These are phyloP conservation scores for Apiospora aurea DNA, from an alignment of 2,329 filamentous ascomycete genomes.

Conservation along the genomic window DNA sequence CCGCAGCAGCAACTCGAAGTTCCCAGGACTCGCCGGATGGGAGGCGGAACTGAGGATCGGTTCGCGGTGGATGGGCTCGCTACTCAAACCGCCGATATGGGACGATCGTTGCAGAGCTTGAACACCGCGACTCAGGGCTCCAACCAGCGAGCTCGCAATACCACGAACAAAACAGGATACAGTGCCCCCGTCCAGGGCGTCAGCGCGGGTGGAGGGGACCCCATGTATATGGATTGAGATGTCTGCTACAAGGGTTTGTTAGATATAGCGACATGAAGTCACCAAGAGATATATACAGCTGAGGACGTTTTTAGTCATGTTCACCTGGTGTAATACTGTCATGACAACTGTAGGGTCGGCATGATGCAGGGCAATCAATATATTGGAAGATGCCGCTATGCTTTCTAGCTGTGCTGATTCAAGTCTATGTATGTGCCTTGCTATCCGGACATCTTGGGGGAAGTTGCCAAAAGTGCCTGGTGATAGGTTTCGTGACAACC, in stretches of 20 bases:
- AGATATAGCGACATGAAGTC: not conserved
- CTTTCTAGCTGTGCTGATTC: not conserved
- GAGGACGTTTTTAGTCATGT: not conserved
- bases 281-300: not conserved
- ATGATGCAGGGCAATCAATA: not conserved
- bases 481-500: too few relatives aligned
- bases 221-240: constrained; percentile 60
- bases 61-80: constrained; percentile 53
- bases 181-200: constrained; percentile 54
- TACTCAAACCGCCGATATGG: constrained; percentile 49
- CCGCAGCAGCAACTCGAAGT: constrained; percentile 52
- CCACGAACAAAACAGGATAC: constrained; percentile 47
- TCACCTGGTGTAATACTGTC: not conserved
- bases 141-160: constrained; percentile 42
- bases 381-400: not conserved
- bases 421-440: not conserved
- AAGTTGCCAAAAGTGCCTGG: too few relatives aligned
- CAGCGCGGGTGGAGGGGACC: constrained; percentile 53
- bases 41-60: constrained; percentile 43
- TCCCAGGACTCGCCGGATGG: constrained; percentile 47
- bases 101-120: constrained; percentile 55
- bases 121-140: constrained; percentile 46
- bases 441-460: too few relatives aligned
- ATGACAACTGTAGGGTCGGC: not conserved
- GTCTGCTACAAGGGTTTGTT: not conserved